Base-by-base conservation (phyloP, 768 basidiomycete genomes). In the Boletellus emodensis region DNA sequence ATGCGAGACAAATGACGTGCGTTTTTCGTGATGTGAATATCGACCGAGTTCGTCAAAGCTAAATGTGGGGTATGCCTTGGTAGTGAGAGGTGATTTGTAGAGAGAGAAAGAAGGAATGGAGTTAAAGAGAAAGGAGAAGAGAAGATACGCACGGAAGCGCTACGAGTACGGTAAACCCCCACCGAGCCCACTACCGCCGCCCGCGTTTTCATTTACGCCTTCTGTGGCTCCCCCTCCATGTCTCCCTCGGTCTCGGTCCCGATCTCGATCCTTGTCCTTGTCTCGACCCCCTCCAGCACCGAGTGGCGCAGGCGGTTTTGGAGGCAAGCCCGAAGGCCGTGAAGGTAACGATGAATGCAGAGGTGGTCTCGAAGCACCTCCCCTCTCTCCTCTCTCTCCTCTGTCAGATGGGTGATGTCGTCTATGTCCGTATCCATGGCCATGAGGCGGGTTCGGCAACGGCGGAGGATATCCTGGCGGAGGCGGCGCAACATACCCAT, bases 151-250 rank as follows among this genome's bases (percentile, higher is more conserved):
- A 46, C 51, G 44, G 32, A 20, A 51, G 40, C 34, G 20, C 40
- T 59, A 69, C 44, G 67, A 68, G 26, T 68, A 69, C 6, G 67
- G 65, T n/a, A 66, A 50, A 13, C 56, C 65, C 7, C 57, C 64
- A 20, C 50, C 55, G 35, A 57, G 49, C 18, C 60, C 52, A 15
- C 53, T 56, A 20, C 44, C 41, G 2, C 46, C 44, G 9, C 45
- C 42, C 7, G 42, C 57, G 13, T 38, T 49, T 18, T 26, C 47
- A 14, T 47, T 37, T 13, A 48, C 54, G 5, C 44, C 50, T n/a
- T 45, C 57, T 10, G 43, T 28, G 12, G 35, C 15, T 34, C 52
- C 15, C 12, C 51, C 55, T 28, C 51, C 59, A 50, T 54, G 43
- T 34, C 56, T 52, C 9, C 61, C 59, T 24, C 58, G 55, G 5